Conservation (phyloP, 2,329 filamentous ascomycete species). For the Fusarium lyarnte region DNA sequence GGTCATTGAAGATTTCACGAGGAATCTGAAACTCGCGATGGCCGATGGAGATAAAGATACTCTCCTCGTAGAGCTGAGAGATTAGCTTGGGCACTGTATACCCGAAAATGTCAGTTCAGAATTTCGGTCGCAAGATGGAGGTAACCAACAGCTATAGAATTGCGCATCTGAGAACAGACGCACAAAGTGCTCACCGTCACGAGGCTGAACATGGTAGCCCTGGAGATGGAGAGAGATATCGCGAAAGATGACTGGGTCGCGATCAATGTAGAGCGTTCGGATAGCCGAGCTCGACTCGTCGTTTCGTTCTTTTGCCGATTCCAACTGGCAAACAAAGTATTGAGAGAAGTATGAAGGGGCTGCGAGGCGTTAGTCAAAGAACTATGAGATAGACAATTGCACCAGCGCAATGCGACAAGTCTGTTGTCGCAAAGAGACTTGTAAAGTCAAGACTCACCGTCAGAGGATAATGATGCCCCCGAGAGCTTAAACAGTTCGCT, state of each 20-base stretch:
- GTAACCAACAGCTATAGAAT: conserved; percentile 80
- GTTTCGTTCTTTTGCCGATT: conserved; percentile 67
- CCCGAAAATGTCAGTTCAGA: not conserved
- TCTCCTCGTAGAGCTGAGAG: conserved; percentile 89
- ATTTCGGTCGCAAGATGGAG: not conserved
- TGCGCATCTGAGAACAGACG: conserved; percentile 94
- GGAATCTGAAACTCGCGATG: conserved; percentile 89
- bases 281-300: conserved; percentile 62
- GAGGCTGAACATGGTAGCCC: conserved; percentile 86
- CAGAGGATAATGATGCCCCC: conserved; percentile 76
- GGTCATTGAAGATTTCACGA: conserved; percentile 83
- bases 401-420: not conserved
- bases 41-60: conserved; percentile 92
- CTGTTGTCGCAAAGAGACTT: conserved; percentile 8
- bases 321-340: conserved; percentile 88
- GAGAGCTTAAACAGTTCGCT: conserved; percentile 77
- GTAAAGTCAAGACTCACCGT: conserved; percentile 60
- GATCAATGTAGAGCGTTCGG: conserved; percentile 92
- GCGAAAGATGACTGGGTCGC: conserved; percentile 86
- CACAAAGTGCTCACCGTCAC: conserved; percentile 87
- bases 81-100: conserved; percentile 82
- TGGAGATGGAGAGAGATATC: conserved; percentile 93
- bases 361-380: conserved; percentile 49
- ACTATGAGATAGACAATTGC: not conserved
- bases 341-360: conserved; percentile 96